Percentiles rank a stretch among this genome's conserved stretches.
phyloP scores from a whole-genome alignment of 2,329 filamentous ascomycete species.

The Calonectria multiphialidica region DNA sequence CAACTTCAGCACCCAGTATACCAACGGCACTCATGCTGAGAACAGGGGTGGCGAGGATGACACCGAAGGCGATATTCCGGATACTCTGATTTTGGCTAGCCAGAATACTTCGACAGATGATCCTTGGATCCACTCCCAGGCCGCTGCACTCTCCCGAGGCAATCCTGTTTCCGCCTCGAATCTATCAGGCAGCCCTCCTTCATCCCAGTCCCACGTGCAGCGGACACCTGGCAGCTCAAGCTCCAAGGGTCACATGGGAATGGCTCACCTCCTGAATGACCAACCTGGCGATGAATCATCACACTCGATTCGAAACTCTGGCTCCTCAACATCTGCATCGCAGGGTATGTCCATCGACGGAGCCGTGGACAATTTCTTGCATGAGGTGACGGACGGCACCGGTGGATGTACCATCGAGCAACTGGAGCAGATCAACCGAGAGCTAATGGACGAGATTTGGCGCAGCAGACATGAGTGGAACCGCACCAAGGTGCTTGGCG shows the following conservation, averaged over 20 bases:
- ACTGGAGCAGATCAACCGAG: conserved; percentile 91
- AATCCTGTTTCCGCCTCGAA: conserved; percentile 43
- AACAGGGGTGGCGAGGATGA: conserved; percentile 50
- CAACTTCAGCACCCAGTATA: conserved; percentile 77
- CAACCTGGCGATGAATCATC: conserved; percentile 52
- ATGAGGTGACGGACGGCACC: conserved; percentile 74
- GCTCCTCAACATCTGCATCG: conserved; percentile 57
- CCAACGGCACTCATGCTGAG: conserved; percentile 72
- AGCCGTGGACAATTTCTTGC: conserved; percentile 69
- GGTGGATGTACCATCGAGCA: conserved; percentile 91
- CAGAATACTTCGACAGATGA: conserved; percentile 65
- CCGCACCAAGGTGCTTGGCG: conserved; percentile 76
- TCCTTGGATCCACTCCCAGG: conserved; percentile 70
- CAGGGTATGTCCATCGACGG: conserved; percentile 60
- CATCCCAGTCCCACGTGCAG: conserved; percentile 50
- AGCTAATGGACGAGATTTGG: conserved; percentile 94
- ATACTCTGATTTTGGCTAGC: conserved; percentile 63
- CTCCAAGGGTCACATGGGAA: conserved; percentile 47
- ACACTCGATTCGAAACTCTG: conserved; percentile 45
- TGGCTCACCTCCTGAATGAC: conserved; percentile 56
- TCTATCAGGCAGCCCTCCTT: conserved; percentile 51
- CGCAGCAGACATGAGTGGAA: conserved; percentile 84
- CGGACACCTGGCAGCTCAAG: conserved; percentile 46
- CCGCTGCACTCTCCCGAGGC: conserved; percentile 60
- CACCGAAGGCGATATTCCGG: conserved; percentile 60